Evolutionary conservation across 371 early-diverging fungal genomes (phyloP).

Genomic region (Mucor ambiguus): DNA sequence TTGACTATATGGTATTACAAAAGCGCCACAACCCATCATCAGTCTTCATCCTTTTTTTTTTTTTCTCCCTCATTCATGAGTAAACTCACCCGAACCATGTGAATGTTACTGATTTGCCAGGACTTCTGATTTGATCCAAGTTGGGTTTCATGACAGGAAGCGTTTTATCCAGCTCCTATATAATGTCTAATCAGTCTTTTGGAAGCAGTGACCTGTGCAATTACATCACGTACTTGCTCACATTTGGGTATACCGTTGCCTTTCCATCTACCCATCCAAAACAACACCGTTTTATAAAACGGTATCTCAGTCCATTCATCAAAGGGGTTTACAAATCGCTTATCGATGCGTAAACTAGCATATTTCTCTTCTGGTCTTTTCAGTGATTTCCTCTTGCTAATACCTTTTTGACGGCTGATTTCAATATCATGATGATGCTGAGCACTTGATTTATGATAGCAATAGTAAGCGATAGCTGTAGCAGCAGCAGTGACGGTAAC

Average conservation of each 20-base stretch:
- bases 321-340: constrained; percentile 27
- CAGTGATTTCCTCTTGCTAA: constrained; percentile 18
- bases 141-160: constrained; percentile 55
- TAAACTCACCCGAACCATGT: constrained; percentile 50
- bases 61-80: neutral
- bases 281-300: constrained; percentile 26
- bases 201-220: neutral
- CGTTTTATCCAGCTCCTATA: constrained; percentile 37
- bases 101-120: constrained; percentile 36
- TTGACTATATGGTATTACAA: constrained; percentile 41
- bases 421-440: constrained; percentile 8
- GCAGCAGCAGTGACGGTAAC: constrained; percentile 8
- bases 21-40: neutral
- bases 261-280: constrained; percentile 30
- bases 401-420: constrained; percentile 1
- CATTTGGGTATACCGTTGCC: constrained; percentile 26
- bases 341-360: constrained; percentile 22
- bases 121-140: constrained; percentile 11
- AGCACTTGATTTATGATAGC: neutral
- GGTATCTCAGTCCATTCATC: constrained; percentile 30
- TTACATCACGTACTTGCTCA: constrained; percentile 6
- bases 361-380: constrained; percentile 24
- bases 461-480: constrained; percentile 13
- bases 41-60: neutral
- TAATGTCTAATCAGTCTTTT: neutral